Percentiles rank a stretch among this genome's conserved stretches.
Evolutionary conservation across 2,329 filamentous ascomycete genomes (phyloP).

Genomic region (Purpureocillium lavendulum): DNA sequence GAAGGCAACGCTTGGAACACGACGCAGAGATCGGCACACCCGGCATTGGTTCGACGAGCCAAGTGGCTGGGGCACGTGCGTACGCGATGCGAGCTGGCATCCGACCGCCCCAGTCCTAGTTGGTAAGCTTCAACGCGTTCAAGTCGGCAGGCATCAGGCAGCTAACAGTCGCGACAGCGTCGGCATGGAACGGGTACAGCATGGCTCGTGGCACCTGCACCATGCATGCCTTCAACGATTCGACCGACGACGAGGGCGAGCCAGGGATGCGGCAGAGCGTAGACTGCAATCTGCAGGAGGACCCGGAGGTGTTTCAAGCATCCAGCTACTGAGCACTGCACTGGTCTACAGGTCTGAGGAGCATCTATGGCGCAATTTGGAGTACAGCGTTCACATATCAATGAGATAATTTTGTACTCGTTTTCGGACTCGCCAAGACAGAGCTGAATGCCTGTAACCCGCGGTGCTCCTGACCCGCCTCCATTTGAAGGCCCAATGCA

Average conservation of each 20-base stretch:
- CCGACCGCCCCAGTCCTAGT: constrained; percentile 73
- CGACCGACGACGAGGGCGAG: constrained; percentile 54
- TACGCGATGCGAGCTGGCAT: constrained; percentile 87
- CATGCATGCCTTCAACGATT: constrained; percentile 70
- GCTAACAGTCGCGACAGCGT: constrained; percentile 47
- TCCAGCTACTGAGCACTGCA: constrained; percentile 1
- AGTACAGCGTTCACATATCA: too few species aligned
- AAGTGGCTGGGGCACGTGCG: constrained; percentile 63
- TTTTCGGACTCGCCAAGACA: too few species aligned
- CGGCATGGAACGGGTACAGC: constrained; percentile 73
- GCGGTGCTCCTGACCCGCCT: too few species aligned
- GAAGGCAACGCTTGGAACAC: constrained; percentile 55
- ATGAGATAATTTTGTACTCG: too few species aligned
- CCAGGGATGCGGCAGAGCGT: constrained; percentile 48
- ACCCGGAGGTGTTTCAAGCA: constrained; percentile 14
- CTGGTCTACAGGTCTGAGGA: neutral
- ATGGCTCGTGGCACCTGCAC: constrained; percentile 68
- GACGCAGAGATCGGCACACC: constrained; percentile 45
- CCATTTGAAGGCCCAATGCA: too few species aligned
- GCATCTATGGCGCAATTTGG: too few species aligned
- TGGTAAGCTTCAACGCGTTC: constrained; percentile 31
- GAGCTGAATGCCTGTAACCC: too few species aligned
- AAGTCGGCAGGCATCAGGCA: neutral
- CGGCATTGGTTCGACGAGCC: constrained; percentile 50
- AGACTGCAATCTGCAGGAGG: constrained; percentile 46